A percentile compares a stretch with the other conserved stretches of the same genome.
These are phyloP conservation scores for Thermomucor indicae-seudaticae DNA, from an alignment of 371 early-diverging fungal species.

Conservation along the genomic window DNA sequence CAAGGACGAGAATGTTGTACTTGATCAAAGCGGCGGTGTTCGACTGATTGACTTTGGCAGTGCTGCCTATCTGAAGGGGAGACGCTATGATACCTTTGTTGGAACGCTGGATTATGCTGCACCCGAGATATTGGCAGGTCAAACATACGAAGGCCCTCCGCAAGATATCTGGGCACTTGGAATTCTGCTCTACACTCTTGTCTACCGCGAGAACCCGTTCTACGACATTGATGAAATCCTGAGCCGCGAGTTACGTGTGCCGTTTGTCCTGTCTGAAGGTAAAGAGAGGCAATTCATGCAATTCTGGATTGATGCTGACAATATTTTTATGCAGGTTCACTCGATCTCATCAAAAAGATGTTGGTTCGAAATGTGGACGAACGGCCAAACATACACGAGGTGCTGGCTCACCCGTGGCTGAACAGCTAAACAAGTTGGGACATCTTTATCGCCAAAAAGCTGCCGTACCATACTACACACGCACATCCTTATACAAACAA, in stretches of 20 bases:
- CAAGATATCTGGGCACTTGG: slow-evolving; percentile 88
- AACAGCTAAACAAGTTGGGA: neutral
- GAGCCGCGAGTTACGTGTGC: slow-evolving; percentile 59
- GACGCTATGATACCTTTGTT: slow-evolving; percentile 67
- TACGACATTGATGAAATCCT: slow-evolving; percentile 74
- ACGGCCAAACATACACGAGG: slow-evolving; percentile 51
- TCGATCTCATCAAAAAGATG: slow-evolving; percentile 54
- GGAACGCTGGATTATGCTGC: slow-evolving; percentile 76
- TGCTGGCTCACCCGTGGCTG: slow-evolving; percentile 57
- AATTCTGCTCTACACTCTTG: slow-evolving; percentile 75
- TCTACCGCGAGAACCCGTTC: slow-evolving; percentile 80
- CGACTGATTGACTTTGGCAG: slow-evolving; percentile 76
- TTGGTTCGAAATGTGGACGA: slow-evolving; percentile 48
- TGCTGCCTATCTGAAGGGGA: slow-evolving; percentile 60
- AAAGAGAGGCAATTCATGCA: slow-evolving; percentile 1
- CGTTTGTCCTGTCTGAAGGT: slow-evolving; percentile 65
- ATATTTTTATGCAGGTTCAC: slow-evolving; percentile 29
- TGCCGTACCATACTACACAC: too few species aligned
- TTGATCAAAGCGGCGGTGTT: slow-evolving; percentile 52
- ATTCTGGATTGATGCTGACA: neutral
- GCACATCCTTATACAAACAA: neutral
- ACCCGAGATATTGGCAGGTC: slow-evolving; percentile 67
- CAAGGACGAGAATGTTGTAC: slow-evolving; percentile 74
- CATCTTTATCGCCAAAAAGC: too few species aligned
- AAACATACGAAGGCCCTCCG: slow-evolving; percentile 68